Base-by-base conservation (phyloP, 441 rosid genomes). In the Gossypium trilobum region DNA sequence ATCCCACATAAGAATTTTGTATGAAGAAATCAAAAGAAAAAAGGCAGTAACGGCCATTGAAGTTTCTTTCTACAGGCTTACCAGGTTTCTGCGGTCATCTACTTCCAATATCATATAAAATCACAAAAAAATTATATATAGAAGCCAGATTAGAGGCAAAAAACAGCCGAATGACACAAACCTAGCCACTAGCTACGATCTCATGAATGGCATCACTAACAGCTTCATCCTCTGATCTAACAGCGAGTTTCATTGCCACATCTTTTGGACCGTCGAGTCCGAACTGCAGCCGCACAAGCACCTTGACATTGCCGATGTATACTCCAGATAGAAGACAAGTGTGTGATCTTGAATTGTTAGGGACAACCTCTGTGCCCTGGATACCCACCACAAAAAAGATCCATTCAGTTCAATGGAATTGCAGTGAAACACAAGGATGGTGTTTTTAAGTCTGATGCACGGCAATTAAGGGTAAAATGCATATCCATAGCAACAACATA, bases 331-430 rank as follows among this genome's bases (percentile, higher is more conserved):
- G 79, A 60, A 92, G 77, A 71, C 99, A 89, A 0, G 93, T 83
- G 79, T 95, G 99, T 63, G 98, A 95, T 87, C 97, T 91, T 75
- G 99, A 90, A 79, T 91, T 95, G 90, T 75, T 80, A 3, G 93
- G 85, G 63, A 95, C 85, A 14, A 81, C 87, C 80, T 91, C 99
- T 0, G 99, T 91, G 60, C 99, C 97, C 99, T 93, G 82, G 44
- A 74, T 20, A 36, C 27, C 44, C 27, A 60, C 61, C 75, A 55
- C 50, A 46, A 59, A 27, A 48, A 46, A 19, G 16, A 55, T 59
- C 61, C 48, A 27, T 31, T 73, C 4, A 33, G 10, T 36, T 36
- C 62, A 23, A 2, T 29, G 23, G 58, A 14, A 50, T 48, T 14
- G 44, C 8, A 14, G 58, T 25, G 44, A n/a, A 25, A 48, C 22